Conservation (phyloP, 805 yeast genomes). For the Scheffersomyces lignosus region DNA sequence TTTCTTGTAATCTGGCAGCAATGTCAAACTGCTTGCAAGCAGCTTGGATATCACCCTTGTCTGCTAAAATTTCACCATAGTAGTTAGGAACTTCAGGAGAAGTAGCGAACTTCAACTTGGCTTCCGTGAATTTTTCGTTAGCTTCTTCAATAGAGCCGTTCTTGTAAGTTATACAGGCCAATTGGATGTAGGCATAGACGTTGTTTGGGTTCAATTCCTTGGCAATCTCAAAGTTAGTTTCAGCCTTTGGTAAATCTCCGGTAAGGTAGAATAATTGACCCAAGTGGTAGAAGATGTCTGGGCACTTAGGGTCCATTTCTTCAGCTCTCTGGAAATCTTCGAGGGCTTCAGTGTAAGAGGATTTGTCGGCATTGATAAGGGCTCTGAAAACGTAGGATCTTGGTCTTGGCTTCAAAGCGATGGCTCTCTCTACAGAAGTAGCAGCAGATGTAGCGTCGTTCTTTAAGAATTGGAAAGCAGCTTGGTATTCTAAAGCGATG, state of each 20-base stretch:
- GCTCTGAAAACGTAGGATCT: conserved; percentile 83
- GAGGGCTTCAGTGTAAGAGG: conserved; percentile 57
- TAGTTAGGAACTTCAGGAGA: conserved; percentile 92
- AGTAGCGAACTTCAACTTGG: conserved; percentile 75
- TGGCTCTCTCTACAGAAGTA: conserved; percentile 61
- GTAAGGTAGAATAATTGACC: conserved; percentile 89
- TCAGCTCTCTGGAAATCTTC: conserved; percentile 72
- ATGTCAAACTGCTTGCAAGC: conserved; percentile 85
- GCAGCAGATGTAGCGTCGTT: conserved; percentile 68
- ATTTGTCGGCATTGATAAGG: conserved; percentile 77
- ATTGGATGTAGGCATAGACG: conserved; percentile 84
- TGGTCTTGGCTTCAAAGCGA: conserved; percentile 70
- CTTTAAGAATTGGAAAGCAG: conserved; percentile 81
- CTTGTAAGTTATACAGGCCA: conserved; percentile 89
- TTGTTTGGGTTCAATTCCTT: conserved; percentile 71
- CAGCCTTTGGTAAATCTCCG: conserved; percentile 71
- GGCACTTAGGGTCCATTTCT: conserved; percentile 62
- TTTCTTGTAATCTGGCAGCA: conserved; percentile 79
- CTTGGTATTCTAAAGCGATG: conserved; percentile 79
- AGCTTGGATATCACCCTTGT: conserved; percentile 65
- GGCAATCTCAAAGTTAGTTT: conserved; percentile 72
- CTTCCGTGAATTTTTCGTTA: conserved; percentile 64
- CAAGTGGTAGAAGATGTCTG: conserved; percentile 89
- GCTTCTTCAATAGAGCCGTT: conserved; percentile 61
- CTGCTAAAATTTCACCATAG: conserved; percentile 91